Conservation (phyloP, 192 early-diverging fungal species). For the Rhizophagus clarus region DNA sequence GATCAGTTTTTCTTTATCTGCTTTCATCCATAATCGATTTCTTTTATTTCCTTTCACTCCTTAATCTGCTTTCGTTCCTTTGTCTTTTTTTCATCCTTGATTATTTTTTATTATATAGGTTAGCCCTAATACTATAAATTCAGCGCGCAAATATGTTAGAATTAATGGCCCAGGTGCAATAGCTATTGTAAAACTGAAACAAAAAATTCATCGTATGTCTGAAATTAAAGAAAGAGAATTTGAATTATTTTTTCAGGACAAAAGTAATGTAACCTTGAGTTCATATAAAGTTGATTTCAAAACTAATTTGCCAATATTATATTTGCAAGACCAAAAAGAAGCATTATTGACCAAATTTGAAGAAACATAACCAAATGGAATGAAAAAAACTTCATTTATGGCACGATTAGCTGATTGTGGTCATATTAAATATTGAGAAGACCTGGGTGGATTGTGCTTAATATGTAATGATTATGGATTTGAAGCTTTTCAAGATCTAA, state of each 20-base stretch:
- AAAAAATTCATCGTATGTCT: not conserved
- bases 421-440: constrained; percentile 11
- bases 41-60: not conserved
- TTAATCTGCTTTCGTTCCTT: not conserved
- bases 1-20: too few relatives aligned
- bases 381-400: constrained; percentile 9
- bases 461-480: constrained; percentile 10
- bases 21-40: too few relatives aligned
- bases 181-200: not conserved
- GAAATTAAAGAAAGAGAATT: constrained; percentile 18
- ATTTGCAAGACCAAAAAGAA: constrained; percentile 19
- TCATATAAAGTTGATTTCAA: constrained; percentile 5
- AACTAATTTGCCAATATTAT: not conserved
- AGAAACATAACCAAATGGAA: constrained; percentile 7
- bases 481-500: constrained; percentile 5
- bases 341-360: constrained; percentile 14
- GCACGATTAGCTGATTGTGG: not conserved
- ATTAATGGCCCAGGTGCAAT: not conserved
- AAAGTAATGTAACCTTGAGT: constrained; percentile 10
- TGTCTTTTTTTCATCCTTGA: not conserved
- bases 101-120: constrained; percentile 1
- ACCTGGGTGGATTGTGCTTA: not conserved
- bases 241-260: constrained; percentile 11
- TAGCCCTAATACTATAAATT: not conserved
- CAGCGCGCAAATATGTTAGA: not conserved